Evolutionary conservation across 1,139 yeast genomes (phyloP), one percentile per base, ranked within the genome.

Genomic region (Geotrichum restrictum): DNA sequence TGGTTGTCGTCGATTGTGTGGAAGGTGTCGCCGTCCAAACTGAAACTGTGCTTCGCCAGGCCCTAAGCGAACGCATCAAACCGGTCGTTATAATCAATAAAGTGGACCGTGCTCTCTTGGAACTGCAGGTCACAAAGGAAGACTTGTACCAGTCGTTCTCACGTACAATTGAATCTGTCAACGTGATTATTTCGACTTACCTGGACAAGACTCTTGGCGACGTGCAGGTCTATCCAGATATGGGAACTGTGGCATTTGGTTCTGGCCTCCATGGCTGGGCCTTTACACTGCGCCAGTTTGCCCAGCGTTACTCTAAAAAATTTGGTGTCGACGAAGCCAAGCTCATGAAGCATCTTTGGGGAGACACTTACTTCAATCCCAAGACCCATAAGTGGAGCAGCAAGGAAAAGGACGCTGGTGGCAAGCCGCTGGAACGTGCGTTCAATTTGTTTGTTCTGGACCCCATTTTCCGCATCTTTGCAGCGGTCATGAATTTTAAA

Each of bases 201-300:
- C 79, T 83, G 71, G 98, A 93, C 76, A 80, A 82, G 77, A 76
- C 82, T 61, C 77, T 91, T 64, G 98, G 98, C 81, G 98, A 93
- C 72, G 85, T 82, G 71, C 98, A 91, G 82, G 98, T 93, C 65
- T 91, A 85, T 95, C 98, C 98, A 77, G 95, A 93, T 75, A 78
- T 78, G 75, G 98, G 98, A 81, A 93, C 98, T 76, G 97, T 93
- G 74, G 98, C 98, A 65, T 93, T 93, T 79, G 98, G 96, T 81
- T 93, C 98, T 77, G 98, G 98, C 85, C 83, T 93, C 74, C 98
- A 93, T 84, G 98, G 98, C 78, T 93, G 98, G 98, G 98, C 97
- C 75, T 93, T 93, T 91, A 93, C 98, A 70, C 85, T 93, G 73
- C 89, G 98, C 80, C 98, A 93, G 82, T 93, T 93, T 70, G 98